Percentiles rank a stretch among this genome's conserved stretches.
Evolutionary conservation across 495 filamentous ascomycete species (phyloP).

Genomic region (Clohesyomyces aquaticus): DNA sequence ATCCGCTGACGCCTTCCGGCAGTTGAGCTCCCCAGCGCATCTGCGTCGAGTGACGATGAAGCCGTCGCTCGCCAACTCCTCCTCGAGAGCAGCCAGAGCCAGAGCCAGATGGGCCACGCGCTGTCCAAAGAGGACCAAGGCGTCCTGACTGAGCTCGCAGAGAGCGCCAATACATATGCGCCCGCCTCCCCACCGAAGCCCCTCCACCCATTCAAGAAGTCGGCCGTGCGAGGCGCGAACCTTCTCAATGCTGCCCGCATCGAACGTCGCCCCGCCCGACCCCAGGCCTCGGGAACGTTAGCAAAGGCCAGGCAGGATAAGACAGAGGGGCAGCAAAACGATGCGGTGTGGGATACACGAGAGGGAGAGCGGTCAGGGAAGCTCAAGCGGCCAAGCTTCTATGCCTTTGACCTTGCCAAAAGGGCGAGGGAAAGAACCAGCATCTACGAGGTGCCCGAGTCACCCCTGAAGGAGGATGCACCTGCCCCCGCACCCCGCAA

Average conservation of each 20-base stretch:
- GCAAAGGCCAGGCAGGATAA: neutral
- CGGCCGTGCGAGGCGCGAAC: conserved; percentile 19
- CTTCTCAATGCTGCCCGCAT: conserved; percentile 34
- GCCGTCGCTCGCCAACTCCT: conserved; percentile 17
- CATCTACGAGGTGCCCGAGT: conserved; percentile 11
- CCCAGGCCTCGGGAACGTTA: neutral
- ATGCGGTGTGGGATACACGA: neutral
- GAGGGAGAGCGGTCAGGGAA: conserved; percentile 1
- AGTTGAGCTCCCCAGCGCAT: neutral
- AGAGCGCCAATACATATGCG: neutral
- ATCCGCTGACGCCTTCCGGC: no score
- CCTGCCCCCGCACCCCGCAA: neutral
- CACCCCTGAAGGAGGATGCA: neutral
- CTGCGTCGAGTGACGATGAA: neutral
- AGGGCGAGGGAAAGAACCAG: conserved; percentile 5
- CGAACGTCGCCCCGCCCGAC: neutral
- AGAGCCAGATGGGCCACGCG: neutral
- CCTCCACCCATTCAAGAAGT: neutral
- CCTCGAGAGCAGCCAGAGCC: no score
- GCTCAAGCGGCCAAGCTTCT: conserved; percentile 29
- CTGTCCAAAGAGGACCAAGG: neutral
- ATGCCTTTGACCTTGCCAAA: conserved; percentile 13
- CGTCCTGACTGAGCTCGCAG: neutral
- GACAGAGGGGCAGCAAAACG: neutral
- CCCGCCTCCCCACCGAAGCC: neutral